phyloP scores from a whole-genome alignment of 768 basidiomycete species.

The Boletus vinaceobasis region DNA sequence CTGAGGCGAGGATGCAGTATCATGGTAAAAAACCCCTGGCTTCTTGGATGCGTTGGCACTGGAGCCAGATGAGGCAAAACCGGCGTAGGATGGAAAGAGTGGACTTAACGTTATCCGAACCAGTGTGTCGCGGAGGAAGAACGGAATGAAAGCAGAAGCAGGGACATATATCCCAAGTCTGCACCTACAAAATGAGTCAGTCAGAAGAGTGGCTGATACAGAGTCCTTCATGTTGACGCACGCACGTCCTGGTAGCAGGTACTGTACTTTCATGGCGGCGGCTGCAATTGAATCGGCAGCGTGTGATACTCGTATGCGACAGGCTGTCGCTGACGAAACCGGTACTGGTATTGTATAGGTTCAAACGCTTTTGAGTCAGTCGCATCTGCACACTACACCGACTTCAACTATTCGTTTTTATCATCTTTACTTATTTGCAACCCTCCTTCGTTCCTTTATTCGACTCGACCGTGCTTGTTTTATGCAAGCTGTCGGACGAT shows the following conservation, averaged over 20 bases:
- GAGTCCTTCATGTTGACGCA: not conserved
- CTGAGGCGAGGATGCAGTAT: not conserved
- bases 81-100: not conserved
- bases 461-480: conserved; percentile 1
- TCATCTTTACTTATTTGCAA: not conserved
- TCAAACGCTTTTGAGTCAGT: conserved; percentile 9
- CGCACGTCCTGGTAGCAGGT: not conserved
- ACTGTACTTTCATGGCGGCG: not conserved
- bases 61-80: not conserved
- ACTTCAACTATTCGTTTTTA: conserved; percentile 3
- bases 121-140: not conserved
- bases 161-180: no score
- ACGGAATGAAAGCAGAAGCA: not conserved
- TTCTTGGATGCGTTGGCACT: not conserved
- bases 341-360: not conserved
- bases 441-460: conserved; percentile 3
- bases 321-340: conserved; percentile 3
- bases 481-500: conserved; percentile 35
- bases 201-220: not conserved
- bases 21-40: not conserved
- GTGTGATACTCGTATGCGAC: conserved; percentile 9
- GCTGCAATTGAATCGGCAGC: not conserved
- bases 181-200: not conserved
- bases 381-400: conserved; percentile 1
- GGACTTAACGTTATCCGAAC: not conserved